A percentile compares a stretch with the other conserved stretches of the same genome.
Evolutionary conservation across 1,139 yeast species (phyloP).

Genomic region (Yamadazyma diddensiae): DNA sequence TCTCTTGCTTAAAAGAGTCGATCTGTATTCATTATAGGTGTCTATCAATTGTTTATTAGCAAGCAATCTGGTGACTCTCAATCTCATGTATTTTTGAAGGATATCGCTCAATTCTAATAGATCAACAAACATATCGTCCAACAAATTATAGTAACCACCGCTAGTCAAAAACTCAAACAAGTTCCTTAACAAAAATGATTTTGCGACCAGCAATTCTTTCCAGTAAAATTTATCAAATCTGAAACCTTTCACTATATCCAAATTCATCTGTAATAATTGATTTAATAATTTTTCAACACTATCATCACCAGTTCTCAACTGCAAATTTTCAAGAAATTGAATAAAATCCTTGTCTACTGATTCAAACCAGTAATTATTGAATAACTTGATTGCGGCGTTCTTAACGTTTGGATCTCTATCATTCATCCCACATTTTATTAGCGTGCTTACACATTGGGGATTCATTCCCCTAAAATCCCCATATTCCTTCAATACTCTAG

Average conservation of each 20-base stretch:
- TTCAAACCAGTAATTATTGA: constrained; percentile 71
- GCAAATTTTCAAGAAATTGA: constrained; percentile 67
- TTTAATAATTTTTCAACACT: constrained; percentile 68
- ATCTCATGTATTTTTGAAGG: constrained; percentile 50
- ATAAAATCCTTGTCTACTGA: constrained; percentile 67
- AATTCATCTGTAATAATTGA: constrained; percentile 57
- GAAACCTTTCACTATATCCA: constrained; percentile 58
- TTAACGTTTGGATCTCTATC: constrained; percentile 80
- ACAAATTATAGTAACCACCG: constrained; percentile 48
- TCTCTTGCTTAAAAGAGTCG: constrained; percentile 7
- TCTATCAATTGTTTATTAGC: constrained; percentile 27
- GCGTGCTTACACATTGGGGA: constrained; percentile 57
- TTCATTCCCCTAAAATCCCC: constrained; percentile 63
- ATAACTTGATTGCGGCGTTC: constrained; percentile 68
- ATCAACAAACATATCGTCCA: constrained; percentile 79
- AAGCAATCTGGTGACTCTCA: constrained; percentile 37
- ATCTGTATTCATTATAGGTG: constrained; percentile 12
- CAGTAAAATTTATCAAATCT: constrained; percentile 62
- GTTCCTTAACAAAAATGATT: constrained; percentile 67
- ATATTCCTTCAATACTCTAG: constrained; percentile 64
- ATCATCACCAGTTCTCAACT: constrained; percentile 61
- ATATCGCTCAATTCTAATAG: constrained; percentile 67
- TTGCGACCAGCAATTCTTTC: constrained; percentile 70
- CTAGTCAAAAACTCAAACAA: constrained; percentile 64
- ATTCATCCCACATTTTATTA: constrained; percentile 79